A percentile compares a stretch with the other conserved stretches of the same genome.
Conservation (phyloP, 2,329 filamentous ascomycete genomes). For the Scedosporium apiospermum region DNA sequence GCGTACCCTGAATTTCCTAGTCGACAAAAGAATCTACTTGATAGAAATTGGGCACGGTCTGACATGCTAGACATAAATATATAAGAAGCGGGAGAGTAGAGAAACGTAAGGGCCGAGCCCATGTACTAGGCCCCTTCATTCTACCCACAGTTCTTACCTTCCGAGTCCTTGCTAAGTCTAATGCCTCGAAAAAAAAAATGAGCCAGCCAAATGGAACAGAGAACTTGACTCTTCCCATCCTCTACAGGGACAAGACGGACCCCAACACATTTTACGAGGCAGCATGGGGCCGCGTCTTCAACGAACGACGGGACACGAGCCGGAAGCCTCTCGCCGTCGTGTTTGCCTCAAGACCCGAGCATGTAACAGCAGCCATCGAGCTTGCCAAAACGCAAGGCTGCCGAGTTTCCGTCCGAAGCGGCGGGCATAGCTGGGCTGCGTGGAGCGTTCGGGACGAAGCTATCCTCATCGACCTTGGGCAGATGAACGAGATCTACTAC, state of each 20-base stretch:
- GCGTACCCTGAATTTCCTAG: too few relatives aligned
- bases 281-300: conserved; percentile 32
- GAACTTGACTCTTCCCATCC: conserved; percentile 10
- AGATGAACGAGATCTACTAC: conserved; percentile 22
- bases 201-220: conserved; percentile 20
- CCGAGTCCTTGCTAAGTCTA: too few relatives aligned
- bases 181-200: conserved; percentile 23
- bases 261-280: conserved; percentile 16
- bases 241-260: conserved; percentile 12
- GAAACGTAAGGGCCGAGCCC: too few relatives aligned
- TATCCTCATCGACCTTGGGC: conserved; percentile 27
- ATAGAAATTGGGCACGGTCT: too few relatives aligned
- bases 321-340: conserved; percentile 31
- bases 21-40: too few relatives aligned
- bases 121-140: too few relatives aligned
- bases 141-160: too few relatives aligned
- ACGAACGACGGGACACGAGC: conserved; percentile 21
- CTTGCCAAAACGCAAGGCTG: conserved; percentile 22
- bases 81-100: too few relatives aligned
- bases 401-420: conserved; percentile 35
- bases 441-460: conserved; percentile 39
- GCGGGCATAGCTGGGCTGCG: conserved; percentile 38
- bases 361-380: conserved; percentile 27
- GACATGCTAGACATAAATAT: too few relatives aligned
- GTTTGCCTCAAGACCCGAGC: conserved; percentile 22